Percentiles rank a stretch among this genome's conserved stretches.
Conservation (phyloP, 139 green algal species). For the Tetradesmus obliquus region DNA sequence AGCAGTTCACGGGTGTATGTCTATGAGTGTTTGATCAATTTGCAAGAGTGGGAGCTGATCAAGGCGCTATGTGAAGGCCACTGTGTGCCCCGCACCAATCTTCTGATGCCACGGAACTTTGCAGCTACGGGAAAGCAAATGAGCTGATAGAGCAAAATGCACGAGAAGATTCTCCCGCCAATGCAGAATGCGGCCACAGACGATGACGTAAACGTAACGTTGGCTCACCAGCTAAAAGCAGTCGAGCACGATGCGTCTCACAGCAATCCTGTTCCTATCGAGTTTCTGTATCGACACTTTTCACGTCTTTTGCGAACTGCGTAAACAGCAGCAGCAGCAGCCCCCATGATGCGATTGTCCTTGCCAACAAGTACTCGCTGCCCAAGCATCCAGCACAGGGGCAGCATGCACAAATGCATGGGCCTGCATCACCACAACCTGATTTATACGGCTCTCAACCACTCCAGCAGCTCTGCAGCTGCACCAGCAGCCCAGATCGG, state of each 20-base stretch:
- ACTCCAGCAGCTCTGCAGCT: background rate
- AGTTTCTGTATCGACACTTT: background rate
- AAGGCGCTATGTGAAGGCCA: background rate
- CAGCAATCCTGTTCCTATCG: background rate
- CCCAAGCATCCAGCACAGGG: background rate
- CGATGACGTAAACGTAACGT: background rate
- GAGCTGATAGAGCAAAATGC: too few relatives aligned
- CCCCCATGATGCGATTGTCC: background rate
- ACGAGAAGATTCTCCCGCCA: too few relatives aligned
- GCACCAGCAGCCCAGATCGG: background rate
- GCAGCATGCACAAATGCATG: background rate
- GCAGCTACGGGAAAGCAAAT: too few relatives aligned
- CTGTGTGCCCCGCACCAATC: background rate
- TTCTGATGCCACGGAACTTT: background rate
- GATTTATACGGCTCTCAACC: background rate
- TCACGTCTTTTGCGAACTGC: background rate
- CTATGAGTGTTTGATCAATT: too few relatives aligned
- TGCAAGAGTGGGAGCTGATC: too few relatives aligned
- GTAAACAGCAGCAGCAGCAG: background rate
- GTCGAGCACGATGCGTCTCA: background rate
- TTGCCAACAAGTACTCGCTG: background rate
- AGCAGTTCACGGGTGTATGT: too few relatives aligned
- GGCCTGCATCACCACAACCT: background rate
- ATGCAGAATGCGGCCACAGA: too few relatives aligned
- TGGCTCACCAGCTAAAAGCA: background rate